These are phyloP conservation scores for Venturia pyrina DNA, from an alignment of 2,329 filamentous ascomycete species.

Conservation along the genomic window DNA sequence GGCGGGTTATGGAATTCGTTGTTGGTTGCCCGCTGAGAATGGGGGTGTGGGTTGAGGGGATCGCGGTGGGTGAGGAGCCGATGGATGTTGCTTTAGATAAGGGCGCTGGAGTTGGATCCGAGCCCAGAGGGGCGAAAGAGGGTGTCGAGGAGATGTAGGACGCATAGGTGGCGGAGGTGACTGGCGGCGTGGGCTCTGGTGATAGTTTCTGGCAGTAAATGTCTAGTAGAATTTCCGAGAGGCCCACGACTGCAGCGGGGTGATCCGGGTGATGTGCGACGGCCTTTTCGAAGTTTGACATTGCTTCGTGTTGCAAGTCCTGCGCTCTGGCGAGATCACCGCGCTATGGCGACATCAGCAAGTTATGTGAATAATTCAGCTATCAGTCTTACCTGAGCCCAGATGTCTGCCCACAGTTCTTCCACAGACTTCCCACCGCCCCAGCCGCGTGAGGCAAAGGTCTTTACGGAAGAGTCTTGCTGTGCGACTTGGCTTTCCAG, in stretches of 20 bases:
- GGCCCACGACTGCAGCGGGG: conserved; percentile 64
- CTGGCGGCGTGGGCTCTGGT: conserved; percentile 39
- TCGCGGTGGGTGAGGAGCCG: not conserved
- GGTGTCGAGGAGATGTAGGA: conserved; percentile 12
- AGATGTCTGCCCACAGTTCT: conserved; percentile 75
- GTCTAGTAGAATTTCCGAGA: conserved; percentile 79
- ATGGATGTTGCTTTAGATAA: not conserved
- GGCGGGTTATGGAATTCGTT: not conserved
- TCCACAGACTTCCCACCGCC: conserved; percentile 72
- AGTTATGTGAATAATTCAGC: not conserved
- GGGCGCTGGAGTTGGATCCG: not conserved
- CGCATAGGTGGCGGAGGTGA: conserved; percentile 14
- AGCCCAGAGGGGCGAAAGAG: not conserved
- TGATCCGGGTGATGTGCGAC: conserved; percentile 74
- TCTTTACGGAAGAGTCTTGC: conserved; percentile 47
- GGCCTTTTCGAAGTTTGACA: conserved; percentile 71
- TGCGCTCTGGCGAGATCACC: conserved; percentile 57
- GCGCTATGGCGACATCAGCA: conserved; percentile 39
- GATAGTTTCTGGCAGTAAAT: conserved; percentile 58
- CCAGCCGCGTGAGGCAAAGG: conserved; percentile 60
- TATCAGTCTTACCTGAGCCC: conserved; percentile 56
- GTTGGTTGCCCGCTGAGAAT: not conserved
- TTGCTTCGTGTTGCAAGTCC: conserved; percentile 55
- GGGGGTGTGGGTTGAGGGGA: not conserved
- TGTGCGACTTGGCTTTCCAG: conserved; percentile 57